phyloP scores from a whole-genome alignment of 2,329 filamentous ascomycete species.

The Colletotrichum karsti region DNA sequence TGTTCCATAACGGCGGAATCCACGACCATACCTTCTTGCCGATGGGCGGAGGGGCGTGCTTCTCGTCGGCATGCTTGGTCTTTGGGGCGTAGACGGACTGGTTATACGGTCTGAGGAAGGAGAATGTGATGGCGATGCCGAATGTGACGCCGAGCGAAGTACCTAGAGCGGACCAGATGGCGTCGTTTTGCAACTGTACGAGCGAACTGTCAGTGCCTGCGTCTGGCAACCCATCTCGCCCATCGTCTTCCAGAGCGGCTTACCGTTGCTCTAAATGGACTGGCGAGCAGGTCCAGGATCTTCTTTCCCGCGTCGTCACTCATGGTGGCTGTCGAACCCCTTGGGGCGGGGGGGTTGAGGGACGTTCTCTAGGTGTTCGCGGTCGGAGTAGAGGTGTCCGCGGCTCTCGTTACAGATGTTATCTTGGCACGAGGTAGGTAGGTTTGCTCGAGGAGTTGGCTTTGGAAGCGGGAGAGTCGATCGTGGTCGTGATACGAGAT shows the following conservation, averaged over 20 bases:
- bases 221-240: too few relatives aligned
- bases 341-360: slow-evolving; percentile 15
- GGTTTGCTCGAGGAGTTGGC: not conserved
- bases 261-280: slow-evolving; percentile 62
- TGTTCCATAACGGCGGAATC: slow-evolving; percentile 80
- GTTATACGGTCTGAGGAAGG: slow-evolving; percentile 89
- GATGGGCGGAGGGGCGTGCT: slow-evolving; percentile 86
- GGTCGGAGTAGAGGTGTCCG: not conserved
- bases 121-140: slow-evolving; percentile 83
- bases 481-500: not conserved
- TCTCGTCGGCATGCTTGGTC: slow-evolving; percentile 89
- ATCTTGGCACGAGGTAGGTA: slow-evolving; percentile 1
- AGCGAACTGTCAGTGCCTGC: too few relatives aligned
- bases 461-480: not conserved
- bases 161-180: slow-evolving; percentile 81
- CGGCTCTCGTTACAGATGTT: slow-evolving; percentile 1
- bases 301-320: slow-evolving; percentile 47
- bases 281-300: slow-evolving; percentile 56
- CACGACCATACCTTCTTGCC: slow-evolving; percentile 90
- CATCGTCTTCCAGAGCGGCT: too few relatives aligned
- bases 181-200: slow-evolving; percentile 56
- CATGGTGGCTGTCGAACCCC: slow-evolving; percentile 20
- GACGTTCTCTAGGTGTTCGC: slow-evolving; percentile 1
- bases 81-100: slow-evolving; percentile 94
- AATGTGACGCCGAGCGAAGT: slow-evolving; percentile 81